These are phyloP conservation scores for Phytophthora foliorum DNA, from an alignment of 352 stramenopile species.

Conservation along the genomic window DNA sequence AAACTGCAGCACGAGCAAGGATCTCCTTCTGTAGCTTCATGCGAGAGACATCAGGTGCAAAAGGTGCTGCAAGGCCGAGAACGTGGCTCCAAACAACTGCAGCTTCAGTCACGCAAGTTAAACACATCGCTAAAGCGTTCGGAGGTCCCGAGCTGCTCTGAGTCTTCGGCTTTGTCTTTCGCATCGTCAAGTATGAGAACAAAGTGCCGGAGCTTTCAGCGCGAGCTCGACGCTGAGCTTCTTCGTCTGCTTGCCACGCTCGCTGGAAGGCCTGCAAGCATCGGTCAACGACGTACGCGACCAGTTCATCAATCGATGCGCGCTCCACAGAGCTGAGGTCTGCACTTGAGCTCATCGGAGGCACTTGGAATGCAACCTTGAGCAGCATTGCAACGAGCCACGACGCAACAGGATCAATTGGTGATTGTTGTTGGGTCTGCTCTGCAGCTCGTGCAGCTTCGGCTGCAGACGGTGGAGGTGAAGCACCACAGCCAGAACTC, in stretches of 20 bases:
- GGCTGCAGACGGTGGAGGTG: conserved; percentile 11
- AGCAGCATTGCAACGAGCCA: conserved; percentile 65
- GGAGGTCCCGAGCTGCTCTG: background rate
- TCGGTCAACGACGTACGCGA: conserved; percentile 5
- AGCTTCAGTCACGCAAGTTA: conserved; percentile 33
- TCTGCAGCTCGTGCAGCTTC: conserved; percentile 25
- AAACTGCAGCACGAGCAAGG: conserved; percentile 21
- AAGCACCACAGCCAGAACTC: background rate
- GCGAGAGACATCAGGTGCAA: conserved; percentile 25
- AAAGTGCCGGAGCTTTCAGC: conserved; percentile 51
- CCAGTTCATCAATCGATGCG: conserved; percentile 24
- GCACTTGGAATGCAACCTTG: conserved; percentile 34
- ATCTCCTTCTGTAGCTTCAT: conserved; percentile 57
- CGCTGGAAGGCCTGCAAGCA: conserved; percentile 49
- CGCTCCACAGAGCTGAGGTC: conserved; percentile 23
- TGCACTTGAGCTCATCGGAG: conserved; percentile 8
- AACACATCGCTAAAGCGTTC: conserved; percentile 15
- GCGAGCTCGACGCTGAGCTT: conserved; percentile 42
- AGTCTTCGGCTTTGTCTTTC: conserved; percentile 28
- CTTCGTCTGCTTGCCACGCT: conserved; percentile 57
- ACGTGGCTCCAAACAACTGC: conserved; percentile 32
- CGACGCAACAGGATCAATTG: conserved; percentile 35
- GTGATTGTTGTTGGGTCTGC: conserved; percentile 23
- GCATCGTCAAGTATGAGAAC: conserved; percentile 55
- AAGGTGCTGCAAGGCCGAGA: conserved; percentile 23